phyloP scores from a whole-genome alignment of 176 grass and related monocot species.

The Avena atlantica region DNA sequence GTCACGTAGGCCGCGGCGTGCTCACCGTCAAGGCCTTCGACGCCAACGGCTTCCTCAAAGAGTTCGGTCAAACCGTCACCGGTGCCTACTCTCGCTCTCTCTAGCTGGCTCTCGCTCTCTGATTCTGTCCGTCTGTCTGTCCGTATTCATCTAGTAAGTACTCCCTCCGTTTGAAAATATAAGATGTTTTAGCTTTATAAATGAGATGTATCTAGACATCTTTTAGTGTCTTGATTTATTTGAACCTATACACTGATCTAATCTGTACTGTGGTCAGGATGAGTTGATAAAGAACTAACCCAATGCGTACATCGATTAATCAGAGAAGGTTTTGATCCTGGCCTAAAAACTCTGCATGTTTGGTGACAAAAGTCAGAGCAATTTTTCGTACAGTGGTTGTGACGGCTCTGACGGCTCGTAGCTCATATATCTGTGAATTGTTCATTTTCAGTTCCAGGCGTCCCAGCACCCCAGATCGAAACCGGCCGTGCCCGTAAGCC shows the following conservation, averaged over 20 bases:
- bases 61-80: background rate
- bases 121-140: background rate
- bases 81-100: background rate
- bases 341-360: too few species aligned
- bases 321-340: too few species aligned
- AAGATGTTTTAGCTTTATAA: too few species aligned
- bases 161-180: too few species aligned
- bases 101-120: background rate
- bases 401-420: background rate
- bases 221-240: too few species aligned
- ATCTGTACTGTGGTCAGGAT: too few species aligned
- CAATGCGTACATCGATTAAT: background rate
- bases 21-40: constrained; percentile 48
- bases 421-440: background rate
- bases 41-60: constrained; percentile 28
- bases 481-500: background rate
- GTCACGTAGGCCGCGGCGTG: constrained; percentile 12
- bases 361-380: background rate
- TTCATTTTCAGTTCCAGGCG: background rate
- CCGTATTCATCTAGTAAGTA: background rate
- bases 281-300: background rate
- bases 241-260: too few species aligned
- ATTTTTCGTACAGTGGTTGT: background rate
- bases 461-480: background rate
- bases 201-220: too few species aligned